Conservation (phyloP, 768 basidiomycete species). For the Mycena metata region DNA sequence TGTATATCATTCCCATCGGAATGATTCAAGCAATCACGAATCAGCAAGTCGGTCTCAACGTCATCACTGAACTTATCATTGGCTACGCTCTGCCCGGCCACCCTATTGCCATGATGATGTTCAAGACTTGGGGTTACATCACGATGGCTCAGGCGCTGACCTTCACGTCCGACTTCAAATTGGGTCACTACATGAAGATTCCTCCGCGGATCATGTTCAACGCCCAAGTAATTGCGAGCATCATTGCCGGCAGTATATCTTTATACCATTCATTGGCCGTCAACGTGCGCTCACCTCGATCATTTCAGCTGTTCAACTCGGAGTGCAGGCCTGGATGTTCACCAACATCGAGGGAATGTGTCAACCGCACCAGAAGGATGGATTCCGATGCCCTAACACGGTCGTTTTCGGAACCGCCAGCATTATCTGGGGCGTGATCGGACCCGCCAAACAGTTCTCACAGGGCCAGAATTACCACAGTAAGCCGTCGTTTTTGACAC, state of each 20-base stretch:
- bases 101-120: constrained; percentile 87
- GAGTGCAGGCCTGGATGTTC: constrained; percentile 77
- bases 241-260: not conserved
- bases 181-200: constrained; percentile 45
- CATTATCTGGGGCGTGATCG: constrained; percentile 53
- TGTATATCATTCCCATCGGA: constrained; percentile 83
- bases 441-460: not conserved
- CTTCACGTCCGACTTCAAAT: constrained; percentile 75
- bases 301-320: constrained; percentile 71
- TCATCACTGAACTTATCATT: constrained; percentile 85
- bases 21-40: constrained; percentile 77
- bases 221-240: constrained; percentile 37
- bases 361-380: constrained; percentile 56
- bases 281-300: constrained; percentile 59
- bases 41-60: constrained; percentile 66
- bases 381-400: constrained; percentile 64
- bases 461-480: not conserved
- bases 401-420: constrained; percentile 69
- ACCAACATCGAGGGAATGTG: constrained; percentile 65
- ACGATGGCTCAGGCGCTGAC: constrained; percentile 72
- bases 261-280: not conserved
- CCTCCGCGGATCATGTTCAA: constrained; percentile 57
- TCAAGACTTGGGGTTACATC: constrained; percentile 87
- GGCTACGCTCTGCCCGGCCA: constrained; percentile 85
- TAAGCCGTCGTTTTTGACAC: not conserved